Conservation (phyloP, 2,329 filamentous ascomycete species). For the Juglanconis oblonga region DNA sequence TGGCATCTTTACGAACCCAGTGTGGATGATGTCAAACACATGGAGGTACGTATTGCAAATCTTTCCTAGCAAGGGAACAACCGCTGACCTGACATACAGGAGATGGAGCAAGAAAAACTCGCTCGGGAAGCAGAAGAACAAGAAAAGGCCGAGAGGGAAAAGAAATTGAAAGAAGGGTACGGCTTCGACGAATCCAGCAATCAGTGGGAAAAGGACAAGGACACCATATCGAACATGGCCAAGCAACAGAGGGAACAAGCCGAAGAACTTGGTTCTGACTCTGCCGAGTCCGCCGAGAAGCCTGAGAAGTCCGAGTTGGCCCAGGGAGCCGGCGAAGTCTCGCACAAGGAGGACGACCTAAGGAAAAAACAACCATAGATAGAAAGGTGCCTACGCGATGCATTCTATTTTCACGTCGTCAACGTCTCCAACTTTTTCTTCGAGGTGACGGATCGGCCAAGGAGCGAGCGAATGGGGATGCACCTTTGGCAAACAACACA, state of each 20-base stretch:
- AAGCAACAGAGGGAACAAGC: slow-evolving; percentile 40
- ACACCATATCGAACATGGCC: slow-evolving; percentile 56
- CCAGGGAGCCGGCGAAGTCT: not conserved
- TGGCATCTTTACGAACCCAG: slow-evolving; percentile 99
- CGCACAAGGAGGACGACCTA: not conserved
- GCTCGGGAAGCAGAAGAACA: slow-evolving; percentile 78
- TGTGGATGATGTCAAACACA: slow-evolving; percentile 93
- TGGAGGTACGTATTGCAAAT: slow-evolving; percentile 63
- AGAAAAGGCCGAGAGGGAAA: slow-evolving; percentile 66
- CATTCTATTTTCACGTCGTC: not conserved
- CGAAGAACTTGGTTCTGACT: not conserved
- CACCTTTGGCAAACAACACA: slow-evolving; percentile 3
- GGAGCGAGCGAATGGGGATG: not conserved
- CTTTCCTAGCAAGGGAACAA: not conserved
- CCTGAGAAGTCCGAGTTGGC: slow-evolving; percentile 13
- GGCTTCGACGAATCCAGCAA: slow-evolving; percentile 64
- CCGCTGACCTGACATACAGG: slow-evolving; percentile 43
- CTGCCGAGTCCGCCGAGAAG: slow-evolving; percentile 8
- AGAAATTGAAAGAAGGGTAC: slow-evolving; percentile 75
- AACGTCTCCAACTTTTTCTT: not conserved
- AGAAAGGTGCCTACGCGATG: not conserved
- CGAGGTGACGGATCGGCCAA: not conserved
- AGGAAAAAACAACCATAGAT: slow-evolving; percentile 4
- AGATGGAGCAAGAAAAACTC: slow-evolving; percentile 88
- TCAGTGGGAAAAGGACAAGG: slow-evolving; percentile 89